Evolutionary conservation across 108 stramenopile genomes (phyloP).

Genomic region (Skeletonema marinoi): DNA sequence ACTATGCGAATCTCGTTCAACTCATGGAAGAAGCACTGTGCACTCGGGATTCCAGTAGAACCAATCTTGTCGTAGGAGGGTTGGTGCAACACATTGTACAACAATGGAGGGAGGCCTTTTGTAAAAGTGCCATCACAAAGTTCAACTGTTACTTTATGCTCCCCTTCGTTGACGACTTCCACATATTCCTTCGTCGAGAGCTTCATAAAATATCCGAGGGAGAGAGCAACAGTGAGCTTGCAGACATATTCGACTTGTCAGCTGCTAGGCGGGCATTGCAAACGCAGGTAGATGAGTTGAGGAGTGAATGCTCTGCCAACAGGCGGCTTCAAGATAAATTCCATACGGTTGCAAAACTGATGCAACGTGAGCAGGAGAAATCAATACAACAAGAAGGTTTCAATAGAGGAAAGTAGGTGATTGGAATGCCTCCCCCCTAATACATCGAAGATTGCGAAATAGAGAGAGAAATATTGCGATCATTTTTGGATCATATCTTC

Average conservation of each 20-base stretch:
- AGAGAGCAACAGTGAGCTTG: constrained; percentile 47
- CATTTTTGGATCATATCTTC: neutral
- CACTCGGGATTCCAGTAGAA: constrained; percentile 77
- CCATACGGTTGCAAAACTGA: constrained; percentile 68
- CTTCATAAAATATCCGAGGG: constrained; percentile 74
- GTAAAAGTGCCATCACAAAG: constrained; percentile 84
- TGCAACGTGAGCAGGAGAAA: constrained; percentile 65
- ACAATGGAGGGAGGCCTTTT: constrained; percentile 87
- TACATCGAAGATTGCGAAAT: neutral
- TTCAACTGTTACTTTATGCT: constrained; percentile 95
- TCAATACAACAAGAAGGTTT: constrained; percentile 43
- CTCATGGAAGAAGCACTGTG: constrained; percentile 89
- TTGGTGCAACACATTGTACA: constrained; percentile 90
- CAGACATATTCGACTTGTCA: constrained; percentile 72
- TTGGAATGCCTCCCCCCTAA: neutral
- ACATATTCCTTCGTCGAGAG: constrained; percentile 74
- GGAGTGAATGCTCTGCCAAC: constrained; percentile 85
- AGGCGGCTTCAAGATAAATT: constrained; percentile 86
- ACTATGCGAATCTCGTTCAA: constrained; percentile 83
- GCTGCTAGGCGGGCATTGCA: constrained; percentile 57
- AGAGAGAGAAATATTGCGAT: constrained; percentile 1
- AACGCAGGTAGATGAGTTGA: constrained; percentile 66
- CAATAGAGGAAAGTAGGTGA: neutral
- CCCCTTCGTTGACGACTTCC: constrained; percentile 91
- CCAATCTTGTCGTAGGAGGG: constrained; percentile 81